Evolutionary conservation across 176 grass and related monocot species (phyloP).

Genomic region (Oryza longistaminata): DNA sequence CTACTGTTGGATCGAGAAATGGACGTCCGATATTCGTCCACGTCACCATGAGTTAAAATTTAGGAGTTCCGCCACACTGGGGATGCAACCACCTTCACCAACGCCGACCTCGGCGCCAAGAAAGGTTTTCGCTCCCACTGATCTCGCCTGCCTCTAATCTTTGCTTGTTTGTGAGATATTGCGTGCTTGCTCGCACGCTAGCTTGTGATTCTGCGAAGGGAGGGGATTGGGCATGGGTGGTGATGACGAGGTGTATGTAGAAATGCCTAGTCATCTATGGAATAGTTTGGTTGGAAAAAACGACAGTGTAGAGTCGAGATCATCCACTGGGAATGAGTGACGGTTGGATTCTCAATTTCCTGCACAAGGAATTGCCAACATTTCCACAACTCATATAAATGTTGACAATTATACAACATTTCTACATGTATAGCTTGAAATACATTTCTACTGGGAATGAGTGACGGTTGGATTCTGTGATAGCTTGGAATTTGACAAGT

Average conservation of each 20-base stretch:
- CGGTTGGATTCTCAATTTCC: not conserved
- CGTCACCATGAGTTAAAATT: no score
- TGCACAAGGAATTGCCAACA: not conserved
- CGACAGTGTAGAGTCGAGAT: not conserved
- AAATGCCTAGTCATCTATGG: not conserved
- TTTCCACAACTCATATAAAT: not conserved
- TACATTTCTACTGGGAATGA: not conserved
- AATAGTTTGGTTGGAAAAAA: not conserved
- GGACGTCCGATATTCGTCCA: no score
- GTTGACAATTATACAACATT: no score
- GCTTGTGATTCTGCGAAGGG: not conserved
- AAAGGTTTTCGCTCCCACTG: conserved; percentile 48
- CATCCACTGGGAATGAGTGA: not conserved
- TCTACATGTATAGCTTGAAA: no score
- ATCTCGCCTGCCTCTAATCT: not conserved
- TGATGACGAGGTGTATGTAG: not conserved
- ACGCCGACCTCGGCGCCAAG: conserved; percentile 59
- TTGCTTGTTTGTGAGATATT: not conserved
- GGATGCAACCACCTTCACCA: conserved; percentile 46
- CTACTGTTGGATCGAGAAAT: no score
- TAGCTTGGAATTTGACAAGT: not conserved
- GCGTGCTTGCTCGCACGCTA: not conserved
- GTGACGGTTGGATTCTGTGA: not conserved
- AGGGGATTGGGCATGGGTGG: not conserved
- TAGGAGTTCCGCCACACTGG: conserved; percentile 58